Conservation (phyloP, 768 basidiomycete species). For the Mycena alexandri region DNA sequence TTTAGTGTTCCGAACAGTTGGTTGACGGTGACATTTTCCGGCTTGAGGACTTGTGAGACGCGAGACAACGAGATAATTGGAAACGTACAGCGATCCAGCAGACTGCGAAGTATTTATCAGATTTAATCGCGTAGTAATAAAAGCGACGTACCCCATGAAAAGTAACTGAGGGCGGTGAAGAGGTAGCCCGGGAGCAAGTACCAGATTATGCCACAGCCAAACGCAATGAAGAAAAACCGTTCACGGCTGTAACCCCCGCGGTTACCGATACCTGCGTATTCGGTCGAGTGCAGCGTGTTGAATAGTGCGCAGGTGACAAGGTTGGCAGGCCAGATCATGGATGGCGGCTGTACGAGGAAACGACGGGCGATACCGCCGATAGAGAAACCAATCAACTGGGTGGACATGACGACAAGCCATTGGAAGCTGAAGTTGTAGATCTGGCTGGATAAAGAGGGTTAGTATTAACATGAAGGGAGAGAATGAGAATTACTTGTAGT, state of each 20-base stretch:
- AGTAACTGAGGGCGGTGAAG: conserved; percentile 73
- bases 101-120: no score
- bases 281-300: conserved; percentile 84
- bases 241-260: conserved; percentile 79
- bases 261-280: conserved; percentile 73
- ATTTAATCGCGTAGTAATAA: no score
- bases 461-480: no score
- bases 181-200: conserved; percentile 76
- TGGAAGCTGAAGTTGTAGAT: conserved; percentile 68
- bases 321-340: conserved; percentile 85
- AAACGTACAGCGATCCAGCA: no score
- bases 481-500: conserved; percentile 63
- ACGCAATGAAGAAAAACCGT: conserved; percentile 79
- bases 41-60: no score
- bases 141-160: conserved; percentile 46
- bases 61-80: no score
- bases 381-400: conserved; percentile 86
- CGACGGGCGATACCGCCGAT: conserved; percentile 79
- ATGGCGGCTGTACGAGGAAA: conserved; percentile 80
- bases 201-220: conserved; percentile 40
- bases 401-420: conserved; percentile 80
- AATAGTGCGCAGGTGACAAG: conserved; percentile 81
- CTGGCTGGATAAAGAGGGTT: no score
- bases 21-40: no score
- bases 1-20: no score